Evolutionary conservation across 306 rosid species (phyloP).

Genomic region (Biancaea sappan): DNA sequence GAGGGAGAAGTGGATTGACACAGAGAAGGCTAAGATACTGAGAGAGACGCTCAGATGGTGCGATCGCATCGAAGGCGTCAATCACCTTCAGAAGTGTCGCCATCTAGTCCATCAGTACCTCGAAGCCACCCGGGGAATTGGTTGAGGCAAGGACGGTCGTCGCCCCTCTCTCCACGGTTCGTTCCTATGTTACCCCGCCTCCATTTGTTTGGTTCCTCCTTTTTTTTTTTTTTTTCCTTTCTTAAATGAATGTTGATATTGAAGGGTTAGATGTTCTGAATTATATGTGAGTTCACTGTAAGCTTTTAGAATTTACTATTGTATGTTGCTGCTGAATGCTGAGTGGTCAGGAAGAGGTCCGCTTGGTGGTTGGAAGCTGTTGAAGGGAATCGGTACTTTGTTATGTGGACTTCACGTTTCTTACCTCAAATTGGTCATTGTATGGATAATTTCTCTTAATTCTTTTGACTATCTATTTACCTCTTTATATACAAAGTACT

Average conservation of each 20-base stretch:
- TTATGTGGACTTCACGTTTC: neutral
- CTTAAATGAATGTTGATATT: too few relatives aligned
- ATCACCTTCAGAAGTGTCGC: constrained; percentile 95
- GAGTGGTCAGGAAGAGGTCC: too few relatives aligned
- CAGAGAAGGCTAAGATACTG: constrained; percentile 90
- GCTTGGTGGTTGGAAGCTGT: neutral
- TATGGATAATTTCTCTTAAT: neutral
- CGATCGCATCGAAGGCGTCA: constrained; percentile 88
- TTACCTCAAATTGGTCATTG: neutral
- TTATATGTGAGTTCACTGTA: too few relatives aligned
- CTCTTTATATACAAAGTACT: too few relatives aligned
- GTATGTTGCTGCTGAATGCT: too few relatives aligned
- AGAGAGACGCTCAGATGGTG: constrained; percentile 93
- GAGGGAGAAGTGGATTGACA: constrained; percentile 95
- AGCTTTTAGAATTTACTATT: too few relatives aligned
- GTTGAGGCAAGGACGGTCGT: constrained; percentile 98
- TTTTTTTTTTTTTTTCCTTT: too few relatives aligned
- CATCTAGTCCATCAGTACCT: constrained; percentile 85
- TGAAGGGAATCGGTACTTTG: neutral
- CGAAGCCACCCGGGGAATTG: constrained; percentile 91
- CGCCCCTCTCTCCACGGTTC: constrained; percentile 84
- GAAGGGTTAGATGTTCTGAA: too few relatives aligned
- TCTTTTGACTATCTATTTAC: neutral
- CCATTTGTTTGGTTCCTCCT: neutral
- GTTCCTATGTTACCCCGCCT: neutral